Conservation (phyloP, 495 filamentous ascomycete species). For the Aspergillus olivimuriae region DNA sequence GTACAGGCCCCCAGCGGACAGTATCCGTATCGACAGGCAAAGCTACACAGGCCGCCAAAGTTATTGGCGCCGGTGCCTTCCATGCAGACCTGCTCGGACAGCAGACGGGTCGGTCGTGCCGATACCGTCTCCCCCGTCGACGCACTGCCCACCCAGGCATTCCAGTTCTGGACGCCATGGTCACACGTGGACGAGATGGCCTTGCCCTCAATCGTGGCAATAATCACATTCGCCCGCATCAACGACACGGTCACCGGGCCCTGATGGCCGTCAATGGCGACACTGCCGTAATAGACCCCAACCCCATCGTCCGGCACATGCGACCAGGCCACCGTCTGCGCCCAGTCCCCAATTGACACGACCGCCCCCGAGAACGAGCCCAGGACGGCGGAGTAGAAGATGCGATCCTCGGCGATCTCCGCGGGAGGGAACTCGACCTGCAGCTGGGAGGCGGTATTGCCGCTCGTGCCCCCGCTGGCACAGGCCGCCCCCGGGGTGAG, state of each 20-base stretch:
- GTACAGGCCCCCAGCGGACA: conserved; percentile 14
- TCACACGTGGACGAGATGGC: conserved; percentile 14
- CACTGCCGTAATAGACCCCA: conserved; percentile 43
- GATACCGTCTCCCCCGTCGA: not conserved
- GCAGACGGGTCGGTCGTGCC: conserved; percentile 55
- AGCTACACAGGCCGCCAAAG: conserved; percentile 10
- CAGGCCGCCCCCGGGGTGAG: conserved; percentile 21
- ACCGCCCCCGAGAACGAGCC: conserved; percentile 25
- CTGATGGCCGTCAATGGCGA: conserved; percentile 37
- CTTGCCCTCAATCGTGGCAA: conserved; percentile 2
- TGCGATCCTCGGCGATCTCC: conserved; percentile 18
- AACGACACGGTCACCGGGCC: conserved; percentile 46
- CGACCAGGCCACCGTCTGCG: conserved; percentile 25
- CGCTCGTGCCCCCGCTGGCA: conserved; percentile 23
- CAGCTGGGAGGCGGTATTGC: conserved; percentile 22
- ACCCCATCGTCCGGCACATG: conserved; percentile 18
- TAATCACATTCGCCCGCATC: conserved; percentile 23
- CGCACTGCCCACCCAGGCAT: conserved; percentile 17
- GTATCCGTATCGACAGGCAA: conserved; percentile 11
- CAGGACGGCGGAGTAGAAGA: conserved; percentile 26
- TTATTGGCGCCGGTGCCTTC: conserved; percentile 4
- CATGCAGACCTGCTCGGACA: conserved; percentile 33
- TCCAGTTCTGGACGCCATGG: conserved; percentile 16
- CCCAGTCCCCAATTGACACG: conserved; percentile 40
- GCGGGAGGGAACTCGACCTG: conserved; percentile 13